Conservation (phyloP, 768 basidiomycete species). For the Mycena vulgaris region DNA sequence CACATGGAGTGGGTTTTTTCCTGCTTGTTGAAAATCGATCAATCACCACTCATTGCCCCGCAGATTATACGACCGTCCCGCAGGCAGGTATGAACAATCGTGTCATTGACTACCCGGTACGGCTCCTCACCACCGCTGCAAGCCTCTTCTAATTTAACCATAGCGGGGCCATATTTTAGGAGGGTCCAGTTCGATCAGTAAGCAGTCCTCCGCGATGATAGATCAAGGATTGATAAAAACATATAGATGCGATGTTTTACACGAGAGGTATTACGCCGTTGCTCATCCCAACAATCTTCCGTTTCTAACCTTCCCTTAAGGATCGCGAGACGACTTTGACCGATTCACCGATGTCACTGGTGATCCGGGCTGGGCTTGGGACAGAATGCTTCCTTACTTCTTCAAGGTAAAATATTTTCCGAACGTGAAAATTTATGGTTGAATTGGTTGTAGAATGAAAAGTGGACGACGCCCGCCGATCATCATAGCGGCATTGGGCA, state of each 20-base stretch:
- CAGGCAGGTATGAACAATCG: constrained; percentile 15
- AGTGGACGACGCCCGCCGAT: constrained; percentile 53
- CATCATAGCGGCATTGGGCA: constrained; percentile 46
- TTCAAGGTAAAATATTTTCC: constrained; percentile 42
- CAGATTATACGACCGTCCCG: constrained; percentile 16
- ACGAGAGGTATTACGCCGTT: constrained; percentile 46
- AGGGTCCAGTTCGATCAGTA: constrained; percentile 20
- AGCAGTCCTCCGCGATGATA: background rate
- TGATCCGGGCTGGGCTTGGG: constrained; percentile 58
- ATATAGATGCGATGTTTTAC: constrained; percentile 53
- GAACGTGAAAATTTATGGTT: background rate
- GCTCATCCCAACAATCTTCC: too few relatives aligned
- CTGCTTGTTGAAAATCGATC: background rate
- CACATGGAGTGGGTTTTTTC: constrained; percentile 7
- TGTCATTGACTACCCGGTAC: background rate
- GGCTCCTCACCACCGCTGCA: background rate
- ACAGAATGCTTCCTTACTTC: constrained; percentile 51
- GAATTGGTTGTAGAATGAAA: constrained; percentile 48
- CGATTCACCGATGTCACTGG: constrained; percentile 50
- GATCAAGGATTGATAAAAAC: background rate
- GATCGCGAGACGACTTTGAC: constrained; percentile 53
- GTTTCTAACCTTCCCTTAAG: too few relatives aligned
- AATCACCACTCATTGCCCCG: background rate
- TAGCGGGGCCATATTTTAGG: constrained; percentile 4
- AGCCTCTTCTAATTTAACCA: background rate